Conservation (phyloP, 1,284 basidiomycete species). For the Gastroboletus turbinatus region DNA sequence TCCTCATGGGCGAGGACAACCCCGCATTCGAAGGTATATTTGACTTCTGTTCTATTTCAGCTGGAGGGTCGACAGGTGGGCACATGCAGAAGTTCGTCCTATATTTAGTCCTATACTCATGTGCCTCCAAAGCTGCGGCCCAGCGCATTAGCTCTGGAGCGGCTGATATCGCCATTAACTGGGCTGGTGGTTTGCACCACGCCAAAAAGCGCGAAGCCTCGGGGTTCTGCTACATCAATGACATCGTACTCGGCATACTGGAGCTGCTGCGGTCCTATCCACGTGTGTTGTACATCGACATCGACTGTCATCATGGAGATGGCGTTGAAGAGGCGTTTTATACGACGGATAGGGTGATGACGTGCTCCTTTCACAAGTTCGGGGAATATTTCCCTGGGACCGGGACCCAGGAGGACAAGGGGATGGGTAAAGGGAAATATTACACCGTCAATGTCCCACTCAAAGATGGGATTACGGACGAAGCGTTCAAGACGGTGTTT, state of each 20-base stretch:
- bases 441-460: constrained; percentile 95
- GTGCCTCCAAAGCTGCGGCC: constrained; percentile 69
- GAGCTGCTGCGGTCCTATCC: constrained; percentile 82
- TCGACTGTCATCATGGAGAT: constrained; percentile 98
- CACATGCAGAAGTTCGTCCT: constrained; percentile 1
- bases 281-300: constrained; percentile 96
- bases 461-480: constrained; percentile 92
- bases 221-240: constrained; percentile 98
- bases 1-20: constrained; percentile 92
- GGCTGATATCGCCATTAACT: constrained; percentile 93
- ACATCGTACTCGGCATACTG: constrained; percentile 89
- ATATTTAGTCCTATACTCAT: background rate
- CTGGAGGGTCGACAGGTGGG: constrained; percentile 87
- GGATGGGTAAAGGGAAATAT: constrained; percentile 83
- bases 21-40: constrained; percentile 96
- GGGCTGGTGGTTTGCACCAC: constrained; percentile 97
- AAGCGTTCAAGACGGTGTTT: constrained; percentile 80
- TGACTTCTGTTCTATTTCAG: constrained; percentile 96
- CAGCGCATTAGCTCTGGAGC: constrained; percentile 79
- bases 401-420: constrained; percentile 83
- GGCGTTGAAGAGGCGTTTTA: constrained; percentile 99
- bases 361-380: constrained; percentile 93
- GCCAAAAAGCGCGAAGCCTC: constrained; percentile 97
- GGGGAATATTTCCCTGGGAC: constrained; percentile 98
- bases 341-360: constrained; percentile 96